Evolutionary conservation across 23 red algal genomes (phyloP), one percentile per base, ranked within the genome.

Genomic region (Rhodosorus marinus): DNA sequence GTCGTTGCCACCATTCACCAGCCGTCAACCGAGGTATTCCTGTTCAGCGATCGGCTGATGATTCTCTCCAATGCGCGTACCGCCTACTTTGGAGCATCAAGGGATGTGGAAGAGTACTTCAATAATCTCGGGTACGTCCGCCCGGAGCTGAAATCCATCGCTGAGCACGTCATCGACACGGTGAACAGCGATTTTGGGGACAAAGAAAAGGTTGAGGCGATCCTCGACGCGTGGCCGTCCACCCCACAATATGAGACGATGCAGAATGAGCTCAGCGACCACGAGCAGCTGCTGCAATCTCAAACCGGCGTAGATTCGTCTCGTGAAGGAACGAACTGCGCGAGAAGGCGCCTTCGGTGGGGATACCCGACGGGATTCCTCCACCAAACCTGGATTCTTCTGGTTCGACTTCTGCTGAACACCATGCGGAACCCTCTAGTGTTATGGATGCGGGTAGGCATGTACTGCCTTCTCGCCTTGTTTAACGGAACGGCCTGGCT

Each of bases 401-500:
- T 55, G 4, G 49, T 50, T 20, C 66, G 86, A 4, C 64, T 61
- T n/a, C 43, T 75, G 20, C n/a, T 75, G 11, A 76, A 82, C 33
- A 66, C 56, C 14, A 30, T 81, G 32, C 75, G 86, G 20, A 82
- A 93, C 31, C 86, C 86, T 26, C 76, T 71, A 3, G 66, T 81
- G 11, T 35, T 93, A 11, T 74, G 67, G 67, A 35, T 93, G 27
- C 59, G 86, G 24, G 60, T 93, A 51, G 75, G 55, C 0, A 83
- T 93, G 75, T 83, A 93, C 52, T 31, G 82, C 14, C 65, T 62
- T 38, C 41, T 93, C 24, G 62, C 67, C 0, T 54, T 82, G 2
- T 52, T 93, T 43, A 76, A 82, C 47, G 86, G 86, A 8, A 57
- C 83, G 26, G 86, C 71, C 7, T 93, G 75, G 68, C 50, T 93